Evolutionary conservation across 2,329 filamentous ascomycete species (phyloP).

Genomic region (Alternaria metachromatica): DNA sequence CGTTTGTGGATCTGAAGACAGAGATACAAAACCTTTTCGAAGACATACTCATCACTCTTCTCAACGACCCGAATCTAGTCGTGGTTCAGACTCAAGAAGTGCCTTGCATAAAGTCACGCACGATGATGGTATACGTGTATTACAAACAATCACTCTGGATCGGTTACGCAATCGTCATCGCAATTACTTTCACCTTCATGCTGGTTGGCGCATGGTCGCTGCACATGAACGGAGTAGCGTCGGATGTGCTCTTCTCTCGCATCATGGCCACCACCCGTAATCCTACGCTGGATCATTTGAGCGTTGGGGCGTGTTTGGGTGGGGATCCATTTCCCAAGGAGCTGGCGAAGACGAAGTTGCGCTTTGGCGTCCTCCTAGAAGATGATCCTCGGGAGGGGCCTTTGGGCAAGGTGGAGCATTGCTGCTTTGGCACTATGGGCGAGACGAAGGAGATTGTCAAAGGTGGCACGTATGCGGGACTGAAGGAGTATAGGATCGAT

Average conservation of each 20-base stretch:
- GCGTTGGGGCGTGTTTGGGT: slow-evolving; percentile 50
- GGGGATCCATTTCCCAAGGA: slow-evolving; percentile 51
- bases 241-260: slow-evolving; percentile 45
- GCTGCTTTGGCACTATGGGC: slow-evolving; percentile 46
- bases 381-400: slow-evolving; percentile 42
- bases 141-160: slow-evolving; percentile 42
- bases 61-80: slow-evolving; percentile 43
- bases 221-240: slow-evolving; percentile 44
- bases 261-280: slow-evolving; percentile 49
- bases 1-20: slow-evolving; percentile 34
- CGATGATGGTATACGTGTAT: slow-evolving; percentile 41
- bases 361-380: slow-evolving; percentile 50
- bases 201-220: slow-evolving; percentile 44
- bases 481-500: slow-evolving; percentile 12
- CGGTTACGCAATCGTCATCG: slow-evolving; percentile 46
- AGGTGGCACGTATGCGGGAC: slow-evolving; percentile 46
- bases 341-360: slow-evolving; percentile 44
- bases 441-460: slow-evolving; percentile 50
- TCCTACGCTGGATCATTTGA: slow-evolving; percentile 46
- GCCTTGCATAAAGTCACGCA: slow-evolving; percentile 36
- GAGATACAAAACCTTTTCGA: slow-evolving; percentile 43
- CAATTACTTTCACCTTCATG: slow-evolving; percentile 36
- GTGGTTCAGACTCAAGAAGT: slow-evolving; percentile 29
- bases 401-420: slow-evolving; percentile 46
- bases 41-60: slow-evolving; percentile 47